Evolutionary conservation across 345 rosid species (phyloP).

Genomic region (Eucalyptus erythrocorys): DNA sequence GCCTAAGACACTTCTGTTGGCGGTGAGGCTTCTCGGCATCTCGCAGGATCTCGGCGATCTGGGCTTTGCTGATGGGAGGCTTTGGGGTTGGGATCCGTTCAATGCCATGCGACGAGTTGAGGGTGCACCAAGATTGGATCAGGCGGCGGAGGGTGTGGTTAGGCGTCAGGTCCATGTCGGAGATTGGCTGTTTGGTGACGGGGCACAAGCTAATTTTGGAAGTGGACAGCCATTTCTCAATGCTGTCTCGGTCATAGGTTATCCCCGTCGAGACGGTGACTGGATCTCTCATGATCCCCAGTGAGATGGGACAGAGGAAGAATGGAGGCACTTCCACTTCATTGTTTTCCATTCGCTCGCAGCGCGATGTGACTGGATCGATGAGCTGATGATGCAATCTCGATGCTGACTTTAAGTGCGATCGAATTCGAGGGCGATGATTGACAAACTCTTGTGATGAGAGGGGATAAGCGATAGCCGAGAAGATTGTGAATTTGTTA

Average conservation of each 20-base stretch:
- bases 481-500: neutral
- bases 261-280: conserved; percentile 8
- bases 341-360: neutral
- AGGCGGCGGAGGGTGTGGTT: conserved; percentile 81
- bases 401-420: neutral
- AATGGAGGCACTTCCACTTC: conserved; percentile 3
- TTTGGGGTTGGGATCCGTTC: conserved; percentile 88
- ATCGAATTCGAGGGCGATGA: neutral
- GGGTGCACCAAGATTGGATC: conserved; percentile 90
- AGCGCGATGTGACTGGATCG: neutral
- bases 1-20: conserved; percentile 38
- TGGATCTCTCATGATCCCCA: conserved; percentile 9
- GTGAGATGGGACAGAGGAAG: conserved; percentile 6
- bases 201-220: conserved; percentile 1
- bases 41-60: conserved; percentile 38
- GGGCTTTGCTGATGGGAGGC: conserved; percentile 41
- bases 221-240: conserved; percentile 5
- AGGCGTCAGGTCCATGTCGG: conserved; percentile 39
- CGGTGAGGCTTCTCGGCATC: conserved; percentile 35
- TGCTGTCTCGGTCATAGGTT: conserved; percentile 10
- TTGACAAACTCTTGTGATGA: neutral
- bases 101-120: conserved; percentile 68
- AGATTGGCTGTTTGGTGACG: conserved; percentile 51
- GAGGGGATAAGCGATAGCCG: neutral
- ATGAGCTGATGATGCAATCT: neutral